A percentile compares a stretch with the other conserved stretches of the same genome.
Evolutionary conservation across 2,329 filamentous ascomycete species (phyloP).

Genomic region (Juglanconis sp.): DNA sequence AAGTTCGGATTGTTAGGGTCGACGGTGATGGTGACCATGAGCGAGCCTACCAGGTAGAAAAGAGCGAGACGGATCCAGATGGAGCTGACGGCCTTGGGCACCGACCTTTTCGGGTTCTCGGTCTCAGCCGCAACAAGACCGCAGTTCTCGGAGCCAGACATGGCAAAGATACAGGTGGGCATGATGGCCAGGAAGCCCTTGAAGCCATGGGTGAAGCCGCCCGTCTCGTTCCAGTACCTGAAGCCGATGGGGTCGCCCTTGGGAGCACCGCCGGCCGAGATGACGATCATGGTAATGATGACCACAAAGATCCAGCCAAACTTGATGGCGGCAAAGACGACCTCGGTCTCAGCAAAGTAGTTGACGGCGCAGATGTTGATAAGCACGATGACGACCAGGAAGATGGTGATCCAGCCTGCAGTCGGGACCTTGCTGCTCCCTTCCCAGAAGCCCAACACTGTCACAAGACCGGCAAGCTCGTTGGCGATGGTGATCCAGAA

Average conservation of each 20-base stretch:
- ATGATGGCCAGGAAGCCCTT: constrained; percentile 54
- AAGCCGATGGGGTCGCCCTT: constrained; percentile 37
- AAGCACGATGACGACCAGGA: constrained; percentile 35
- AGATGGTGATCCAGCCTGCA: constrained; percentile 43
- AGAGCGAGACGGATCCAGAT: constrained; percentile 43
- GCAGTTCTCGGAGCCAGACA: constrained; percentile 43
- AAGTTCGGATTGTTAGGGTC: constrained; percentile 36
- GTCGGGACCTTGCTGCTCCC: constrained; percentile 36
- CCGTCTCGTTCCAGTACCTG: constrained; percentile 39
- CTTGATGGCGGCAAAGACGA: constrained; percentile 40
- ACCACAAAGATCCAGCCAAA: constrained; percentile 46
- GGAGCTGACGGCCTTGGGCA: constrained; percentile 41
- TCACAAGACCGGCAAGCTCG: constrained; percentile 38
- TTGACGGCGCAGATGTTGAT: constrained; percentile 40
- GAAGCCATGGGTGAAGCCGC: constrained; percentile 41
- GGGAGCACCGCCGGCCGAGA: constrained; percentile 41
- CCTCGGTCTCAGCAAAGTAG: constrained; percentile 44
- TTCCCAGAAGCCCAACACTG: constrained; percentile 40
- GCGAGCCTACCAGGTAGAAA: constrained; percentile 42
- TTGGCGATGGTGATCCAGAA: constrained; percentile 43
- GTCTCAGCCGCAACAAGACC: constrained; percentile 43
- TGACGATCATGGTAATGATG: constrained; percentile 41
- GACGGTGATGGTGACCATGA: constrained; percentile 43
- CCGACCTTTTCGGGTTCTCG: constrained; percentile 37
- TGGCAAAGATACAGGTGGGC: constrained; percentile 45